These are phyloP conservation scores for Vitis rupestris DNA, from an alignment of 164 flowering plant species.

Conservation along the genomic window DNA sequence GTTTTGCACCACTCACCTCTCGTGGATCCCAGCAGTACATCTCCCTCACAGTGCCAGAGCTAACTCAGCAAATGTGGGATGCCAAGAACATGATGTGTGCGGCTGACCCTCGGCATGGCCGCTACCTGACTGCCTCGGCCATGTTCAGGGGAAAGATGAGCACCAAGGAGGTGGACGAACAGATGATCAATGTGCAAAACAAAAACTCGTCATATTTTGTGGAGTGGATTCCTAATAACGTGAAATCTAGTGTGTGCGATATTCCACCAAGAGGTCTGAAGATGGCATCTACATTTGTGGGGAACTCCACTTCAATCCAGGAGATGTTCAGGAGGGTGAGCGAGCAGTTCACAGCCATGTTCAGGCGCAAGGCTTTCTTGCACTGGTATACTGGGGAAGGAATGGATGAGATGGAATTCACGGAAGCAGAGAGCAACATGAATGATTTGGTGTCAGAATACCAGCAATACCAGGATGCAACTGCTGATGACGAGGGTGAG, in stretches of 20 bases:
- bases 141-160: conserved; percentile 88
- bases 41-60: conserved; percentile 81
- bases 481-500: conserved; percentile 69
- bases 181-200: conserved; percentile 83
- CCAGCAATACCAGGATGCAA: conserved; percentile 94
- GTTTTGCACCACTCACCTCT: conserved; percentile 82
- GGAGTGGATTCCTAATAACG: conserved; percentile 77
- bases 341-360: conserved; percentile 91
- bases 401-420: conserved; percentile 90
- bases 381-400: conserved; percentile 90
- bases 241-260: conserved; percentile 57
- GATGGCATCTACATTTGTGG: conserved; percentile 81
- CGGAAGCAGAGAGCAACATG: conserved; percentile 87
- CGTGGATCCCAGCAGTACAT: conserved; percentile 84
- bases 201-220: conserved; percentile 89
- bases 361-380: conserved; percentile 80
- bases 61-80: conserved; percentile 91
- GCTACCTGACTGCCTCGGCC: conserved; percentile 84
- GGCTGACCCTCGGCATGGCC: conserved; percentile 82
- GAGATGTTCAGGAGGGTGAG: conserved; percentile 91
- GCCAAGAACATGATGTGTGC: conserved; percentile 89
- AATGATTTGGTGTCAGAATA: conserved; percentile 87
- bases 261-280: conserved; percentile 58
- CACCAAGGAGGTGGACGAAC: conserved; percentile 86
- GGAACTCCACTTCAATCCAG: conserved; percentile 81